A percentile compares a stretch with the other conserved stretches of the same genome.
Conservation (phyloP, 202 grass and related monocot genomes). For the Schoenoplectus triqueter region DNA sequence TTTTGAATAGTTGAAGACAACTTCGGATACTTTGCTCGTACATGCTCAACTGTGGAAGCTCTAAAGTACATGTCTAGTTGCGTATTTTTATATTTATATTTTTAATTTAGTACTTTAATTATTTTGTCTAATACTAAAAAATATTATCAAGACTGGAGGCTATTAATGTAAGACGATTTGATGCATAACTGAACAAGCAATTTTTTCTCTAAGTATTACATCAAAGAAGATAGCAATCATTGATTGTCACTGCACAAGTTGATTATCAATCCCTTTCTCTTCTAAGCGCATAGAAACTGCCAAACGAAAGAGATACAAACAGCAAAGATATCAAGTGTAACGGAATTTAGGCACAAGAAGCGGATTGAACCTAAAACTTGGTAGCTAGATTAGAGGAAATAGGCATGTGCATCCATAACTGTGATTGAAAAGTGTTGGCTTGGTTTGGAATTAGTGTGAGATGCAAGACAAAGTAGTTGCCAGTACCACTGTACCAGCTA, state of each 20-base stretch:
- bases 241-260: not conserved
- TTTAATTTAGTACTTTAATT: not conserved
- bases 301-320: constrained; percentile 30
- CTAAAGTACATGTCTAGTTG: not conserved
- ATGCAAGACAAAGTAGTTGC: constrained; percentile 7
- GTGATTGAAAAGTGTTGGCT: constrained; percentile 7
- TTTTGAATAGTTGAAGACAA: not conserved
- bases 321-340: constrained; percentile 29
- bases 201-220: not conserved
- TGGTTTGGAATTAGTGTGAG: constrained; percentile 32
- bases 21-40: not conserved
- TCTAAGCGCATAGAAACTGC: constrained; percentile 3
- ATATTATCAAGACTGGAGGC: not conserved
- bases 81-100: not conserved
- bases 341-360: constrained; percentile 34
- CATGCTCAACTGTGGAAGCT: not conserved
- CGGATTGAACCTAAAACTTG: constrained; percentile 26
- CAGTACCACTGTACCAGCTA: not conserved
- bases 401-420: constrained; percentile 24
- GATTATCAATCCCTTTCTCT: constrained; percentile 33
- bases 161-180: not conserved
- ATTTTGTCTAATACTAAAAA: not conserved
- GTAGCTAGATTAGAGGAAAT: not conserved
- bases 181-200: constrained; percentile 22
- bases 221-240: constrained; percentile 6